Evolutionary conservation across 495 filamentous ascomycete species (phyloP).

Genomic region (Penicillium maclennaniae): DNA sequence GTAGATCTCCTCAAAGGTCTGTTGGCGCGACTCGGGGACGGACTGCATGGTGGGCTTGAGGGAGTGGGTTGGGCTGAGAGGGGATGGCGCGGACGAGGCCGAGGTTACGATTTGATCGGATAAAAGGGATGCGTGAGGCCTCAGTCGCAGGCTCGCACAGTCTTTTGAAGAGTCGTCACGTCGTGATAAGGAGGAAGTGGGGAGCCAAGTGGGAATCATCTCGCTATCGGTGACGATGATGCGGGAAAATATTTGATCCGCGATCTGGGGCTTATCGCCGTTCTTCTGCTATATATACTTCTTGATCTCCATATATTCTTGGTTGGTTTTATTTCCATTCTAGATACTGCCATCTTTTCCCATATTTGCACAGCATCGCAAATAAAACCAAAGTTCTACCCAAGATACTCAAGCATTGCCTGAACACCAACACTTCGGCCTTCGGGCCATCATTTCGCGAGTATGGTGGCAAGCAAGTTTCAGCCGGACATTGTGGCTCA

Average conservation of each 20-base stretch:
- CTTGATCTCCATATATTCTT: not conserved
- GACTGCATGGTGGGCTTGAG: constrained; percentile 58
- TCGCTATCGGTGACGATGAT: constrained; percentile 9
- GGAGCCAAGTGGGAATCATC: constrained; percentile 7
- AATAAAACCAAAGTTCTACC: too few relatives aligned
- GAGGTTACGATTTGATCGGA: not conserved
- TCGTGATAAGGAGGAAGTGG: constrained; percentile 6
- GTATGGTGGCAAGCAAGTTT: too few relatives aligned
- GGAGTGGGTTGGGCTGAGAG: constrained; percentile 1
- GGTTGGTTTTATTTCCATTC: not conserved
- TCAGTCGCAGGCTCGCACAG: not conserved
- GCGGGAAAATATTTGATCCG: constrained; percentile 18
- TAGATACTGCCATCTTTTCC: not conserved
- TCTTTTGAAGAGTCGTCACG: not conserved
- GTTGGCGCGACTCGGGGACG: constrained; percentile 78
- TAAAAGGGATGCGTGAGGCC: not conserved
- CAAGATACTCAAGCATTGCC: too few relatives aligned
- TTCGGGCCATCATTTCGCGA: too few relatives aligned
- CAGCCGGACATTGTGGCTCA: not conserved
- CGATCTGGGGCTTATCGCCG: constrained; percentile 11
- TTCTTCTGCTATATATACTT: not conserved
- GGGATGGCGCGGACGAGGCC: not conserved
- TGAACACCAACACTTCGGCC: too few relatives aligned
- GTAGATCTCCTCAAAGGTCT: constrained; percentile 98
- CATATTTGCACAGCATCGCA: not conserved